A percentile compares a stretch with the other conserved stretches of the same genome.
Evolutionary conservation across 1,284 basidiomycete genomes (phyloP).

Genomic region (Coniferiporia sulphurascens): DNA sequence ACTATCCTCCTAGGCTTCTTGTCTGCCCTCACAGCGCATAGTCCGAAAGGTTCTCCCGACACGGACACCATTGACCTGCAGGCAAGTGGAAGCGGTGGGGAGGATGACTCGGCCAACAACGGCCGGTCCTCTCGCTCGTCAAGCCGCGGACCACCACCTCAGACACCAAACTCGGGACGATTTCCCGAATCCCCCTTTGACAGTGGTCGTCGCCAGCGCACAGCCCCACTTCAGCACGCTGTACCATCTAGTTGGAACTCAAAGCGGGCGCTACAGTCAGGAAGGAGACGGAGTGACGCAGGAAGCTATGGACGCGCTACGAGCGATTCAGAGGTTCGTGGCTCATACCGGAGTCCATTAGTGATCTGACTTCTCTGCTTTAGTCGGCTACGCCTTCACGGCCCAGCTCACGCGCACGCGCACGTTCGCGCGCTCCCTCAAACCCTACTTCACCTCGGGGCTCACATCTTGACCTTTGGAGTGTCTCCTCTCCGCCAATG

Average conservation of each 20-base stretch:
- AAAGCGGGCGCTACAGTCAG: slow-evolving; percentile 56
- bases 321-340: slow-evolving; percentile 67
- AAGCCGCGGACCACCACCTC: slow-evolving; percentile 44
- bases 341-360: not conserved
- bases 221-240: slow-evolving; percentile 24
- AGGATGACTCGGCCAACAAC: slow-evolving; percentile 24
- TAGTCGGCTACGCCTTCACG: slow-evolving; percentile 33
- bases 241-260: slow-evolving; percentile 68
- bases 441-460: slow-evolving; percentile 56
- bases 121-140: slow-evolving; percentile 44
- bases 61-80: slow-evolving; percentile 23
- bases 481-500: slow-evolving; percentile 35
- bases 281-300: slow-evolving; percentile 62
- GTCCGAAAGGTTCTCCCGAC: slow-evolving; percentile 37
- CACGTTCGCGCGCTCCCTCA: slow-evolving; percentile 50
- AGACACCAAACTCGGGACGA: slow-evolving; percentile 35
- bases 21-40: slow-evolving; percentile 48
- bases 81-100: slow-evolving; percentile 21
- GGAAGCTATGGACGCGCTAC: slow-evolving; percentile 41
- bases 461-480: slow-evolving; percentile 19
- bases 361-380: not conserved
- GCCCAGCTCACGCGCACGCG: slow-evolving; percentile 36
- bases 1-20: slow-evolving; percentile 60
- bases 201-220: slow-evolving; percentile 58
- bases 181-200: slow-evolving; percentile 56